These are phyloP conservation scores for Ophiostoma piceae DNA, from an alignment of 2,329 filamentous ascomycete species.

Conservation along the genomic window DNA sequence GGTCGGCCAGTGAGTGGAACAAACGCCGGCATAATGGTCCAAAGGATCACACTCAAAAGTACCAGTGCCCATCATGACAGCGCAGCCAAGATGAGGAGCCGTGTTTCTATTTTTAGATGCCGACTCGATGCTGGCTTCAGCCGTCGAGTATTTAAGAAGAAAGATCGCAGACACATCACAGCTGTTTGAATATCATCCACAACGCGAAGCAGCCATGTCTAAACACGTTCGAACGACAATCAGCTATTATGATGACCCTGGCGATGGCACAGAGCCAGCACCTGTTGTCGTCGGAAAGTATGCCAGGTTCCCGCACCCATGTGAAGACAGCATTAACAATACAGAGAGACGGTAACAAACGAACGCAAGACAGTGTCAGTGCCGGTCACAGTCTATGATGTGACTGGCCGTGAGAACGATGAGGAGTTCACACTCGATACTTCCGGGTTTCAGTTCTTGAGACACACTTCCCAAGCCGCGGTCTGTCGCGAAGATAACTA, in stretches of 20 bases:
- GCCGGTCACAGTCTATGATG: neutral
- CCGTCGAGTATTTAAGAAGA: neutral
- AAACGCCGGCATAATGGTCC: too few relatives aligned
- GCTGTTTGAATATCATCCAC: neutral
- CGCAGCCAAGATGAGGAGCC: neutral
- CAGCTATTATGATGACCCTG: neutral
- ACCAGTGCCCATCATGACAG: too few relatives aligned
- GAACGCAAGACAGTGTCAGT: neutral
- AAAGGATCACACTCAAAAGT: too few relatives aligned
- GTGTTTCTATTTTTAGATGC: neutral
- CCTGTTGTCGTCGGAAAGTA: neutral
- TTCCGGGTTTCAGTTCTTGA: neutral
- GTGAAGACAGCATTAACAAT: constrained; percentile 2
- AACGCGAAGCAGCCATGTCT: neutral
- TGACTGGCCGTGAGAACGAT: neutral
- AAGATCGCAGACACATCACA: neutral
- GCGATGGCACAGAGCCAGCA: neutral
- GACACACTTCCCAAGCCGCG: neutral
- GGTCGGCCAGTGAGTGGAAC: too few relatives aligned
- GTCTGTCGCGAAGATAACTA: neutral
- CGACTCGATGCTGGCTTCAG: neutral
- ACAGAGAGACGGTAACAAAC: neutral
- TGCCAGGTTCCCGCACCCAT: neutral
- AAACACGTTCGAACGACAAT: neutral
- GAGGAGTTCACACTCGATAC: neutral